Percentiles rank a stretch among this genome's conserved stretches.
phyloP scores from a whole-genome alignment of 345 rosid species.

The Salix udensis region DNA sequence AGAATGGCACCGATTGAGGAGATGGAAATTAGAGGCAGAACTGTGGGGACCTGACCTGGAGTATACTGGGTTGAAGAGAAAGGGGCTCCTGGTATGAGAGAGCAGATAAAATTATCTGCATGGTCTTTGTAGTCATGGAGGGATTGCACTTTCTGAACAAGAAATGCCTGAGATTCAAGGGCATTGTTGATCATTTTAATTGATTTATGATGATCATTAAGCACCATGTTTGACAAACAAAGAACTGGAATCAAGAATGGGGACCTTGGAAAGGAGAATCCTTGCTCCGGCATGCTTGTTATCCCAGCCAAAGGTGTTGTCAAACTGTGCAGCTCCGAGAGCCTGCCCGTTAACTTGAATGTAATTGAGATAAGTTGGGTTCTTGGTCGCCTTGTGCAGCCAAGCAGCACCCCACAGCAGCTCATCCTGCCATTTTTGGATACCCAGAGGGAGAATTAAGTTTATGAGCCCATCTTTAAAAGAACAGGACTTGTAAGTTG shows the following conservation, averaged over 20 bases:
- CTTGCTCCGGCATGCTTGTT: constrained; percentile 37
- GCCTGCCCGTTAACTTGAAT: constrained; percentile 27
- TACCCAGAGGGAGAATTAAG: neutral
- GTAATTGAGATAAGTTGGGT: constrained; percentile 26
- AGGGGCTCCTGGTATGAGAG: constrained; percentile 81
- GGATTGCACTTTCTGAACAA: constrained; percentile 67
- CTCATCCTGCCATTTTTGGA: constrained; percentile 25
- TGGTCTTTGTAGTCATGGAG: constrained; percentile 91
- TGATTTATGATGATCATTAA: neutral
- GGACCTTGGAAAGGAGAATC: constrained; percentile 32
- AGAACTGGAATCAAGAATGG: neutral
- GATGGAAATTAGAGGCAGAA: no score
- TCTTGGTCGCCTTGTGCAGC: constrained; percentile 33
- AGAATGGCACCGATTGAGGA: neutral
- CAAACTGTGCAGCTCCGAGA: constrained; percentile 31
- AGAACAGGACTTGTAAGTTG: neutral
- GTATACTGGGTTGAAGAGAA: constrained; percentile 76
- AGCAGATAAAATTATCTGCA: constrained; percentile 94
- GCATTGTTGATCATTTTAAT: neutral
- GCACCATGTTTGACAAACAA: neutral
- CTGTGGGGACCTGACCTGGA: constrained; percentile 48
- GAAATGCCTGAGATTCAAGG: constrained; percentile 47
- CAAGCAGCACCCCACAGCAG: constrained; percentile 35
- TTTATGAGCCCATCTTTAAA: neutral
- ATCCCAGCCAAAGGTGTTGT: constrained; percentile 36